Base-by-base conservation (phyloP, 1,139 yeast genomes). In the Saccharomyces hybrid region DNA sequence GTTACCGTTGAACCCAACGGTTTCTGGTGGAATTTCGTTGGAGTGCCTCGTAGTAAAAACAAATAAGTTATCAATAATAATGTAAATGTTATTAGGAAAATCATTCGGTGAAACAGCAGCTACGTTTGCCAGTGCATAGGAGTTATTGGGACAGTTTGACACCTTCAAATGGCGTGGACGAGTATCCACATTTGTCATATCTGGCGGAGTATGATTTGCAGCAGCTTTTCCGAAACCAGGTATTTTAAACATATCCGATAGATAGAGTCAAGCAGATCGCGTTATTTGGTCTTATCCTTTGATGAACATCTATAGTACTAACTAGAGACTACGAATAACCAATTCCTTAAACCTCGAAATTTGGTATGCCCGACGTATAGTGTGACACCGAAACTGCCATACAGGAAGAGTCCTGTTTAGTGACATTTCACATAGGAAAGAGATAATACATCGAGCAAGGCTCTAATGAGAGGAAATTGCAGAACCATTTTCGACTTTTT, bases 1-100 rank as follows among this genome's bases (percentile, higher is more conserved):
- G 54, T 88, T 81, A 5, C 91, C 97, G 47, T 95, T 90, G 54
- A 89, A 78, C 0, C 98, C 99, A 53, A 91, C 73, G 16, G 80
- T 73, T 9, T 96, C 96, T 0, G 89, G 88, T 29, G 78, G 74
- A 47, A 83, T 73, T 16, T 73, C 76, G 6, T 74, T 73, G 2
- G 83, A 78, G 56, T 81, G 82, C 63, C 79, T 83, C 5, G 84
- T 81, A 4, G 91, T 84, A 69, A 88, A 86, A n/a, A 91, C 97
- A 70, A 78, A 88, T 57, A 78, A 73, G 53, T 86, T 85, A 62
- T 91, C 95, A 55, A 88, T 73, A n/a, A 82, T 68, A 66, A 88
- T 71, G 70, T 80, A 75, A 64, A 77, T 73, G 66, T 85, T 75
- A 70, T 82, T 83, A 3, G 82, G 81, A 64, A 88, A 86, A 67